phyloP scores from a whole-genome alignment of 345 rosid genomes.

The Euphorbia lathyris region DNA sequence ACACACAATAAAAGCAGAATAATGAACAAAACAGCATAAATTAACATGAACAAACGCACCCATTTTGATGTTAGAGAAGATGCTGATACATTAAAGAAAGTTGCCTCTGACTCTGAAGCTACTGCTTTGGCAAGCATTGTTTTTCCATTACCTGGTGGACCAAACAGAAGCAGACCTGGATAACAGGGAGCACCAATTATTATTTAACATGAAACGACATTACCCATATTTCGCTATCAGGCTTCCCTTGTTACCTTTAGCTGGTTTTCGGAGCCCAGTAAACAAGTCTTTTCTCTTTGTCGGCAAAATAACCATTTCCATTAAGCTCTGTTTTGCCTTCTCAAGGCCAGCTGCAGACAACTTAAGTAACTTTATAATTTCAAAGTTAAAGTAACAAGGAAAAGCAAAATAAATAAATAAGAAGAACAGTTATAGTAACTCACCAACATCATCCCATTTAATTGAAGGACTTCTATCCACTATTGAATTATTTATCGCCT shows the following conservation, averaged over 20 bases:
- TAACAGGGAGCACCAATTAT: slow-evolving; percentile 13
- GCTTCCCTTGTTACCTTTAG: slow-evolving; percentile 58
- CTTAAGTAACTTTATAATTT: slow-evolving; percentile 18
- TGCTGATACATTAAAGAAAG: slow-evolving; percentile 94
- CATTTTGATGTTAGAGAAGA: slow-evolving; percentile 96
- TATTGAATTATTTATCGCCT: slow-evolving; percentile 81
- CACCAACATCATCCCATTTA: slow-evolving; percentile 98
- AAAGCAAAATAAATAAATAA: not conserved
- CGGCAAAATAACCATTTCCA: slow-evolving; percentile 98
- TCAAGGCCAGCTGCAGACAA: slow-evolving; percentile 80
- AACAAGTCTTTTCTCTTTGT: slow-evolving; percentile 88
- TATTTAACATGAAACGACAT: slow-evolving; percentile 11
- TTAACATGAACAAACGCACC: slow-evolving; percentile 38
- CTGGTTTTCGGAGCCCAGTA: slow-evolving; percentile 95
- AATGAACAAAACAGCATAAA: slow-evolving; percentile 1
- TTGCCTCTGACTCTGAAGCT: slow-evolving; percentile 93
- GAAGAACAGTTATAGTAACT: slow-evolving; percentile 19
- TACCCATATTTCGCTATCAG: not conserved
- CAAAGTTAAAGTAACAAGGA: not conserved
- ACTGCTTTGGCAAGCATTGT: slow-evolving; percentile 99
- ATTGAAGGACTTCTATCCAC: slow-evolving; percentile 96
- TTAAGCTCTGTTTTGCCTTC: slow-evolving; percentile 86
- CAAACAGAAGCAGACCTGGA: slow-evolving; percentile 90
- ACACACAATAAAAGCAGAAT: not conserved
- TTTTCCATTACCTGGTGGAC: slow-evolving; percentile 98